Base-by-base conservation (phyloP, 2,329 filamentous ascomycete species). In the Xylariales sp. region DNA sequence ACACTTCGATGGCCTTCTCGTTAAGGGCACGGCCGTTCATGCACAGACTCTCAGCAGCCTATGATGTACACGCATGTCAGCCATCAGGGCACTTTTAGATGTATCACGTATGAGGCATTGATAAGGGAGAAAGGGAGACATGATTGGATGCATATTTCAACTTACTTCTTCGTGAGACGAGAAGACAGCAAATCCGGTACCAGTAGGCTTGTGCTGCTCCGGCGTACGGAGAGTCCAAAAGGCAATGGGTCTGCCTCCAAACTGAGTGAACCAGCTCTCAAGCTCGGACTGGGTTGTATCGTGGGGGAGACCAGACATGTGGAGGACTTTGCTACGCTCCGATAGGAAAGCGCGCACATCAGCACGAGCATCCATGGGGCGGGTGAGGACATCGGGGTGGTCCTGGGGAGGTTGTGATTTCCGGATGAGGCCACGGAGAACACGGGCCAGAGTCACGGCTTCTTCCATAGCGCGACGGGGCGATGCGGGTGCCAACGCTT, bases 241-340 rank as follows among this genome's bases (percentile, higher is more conserved):
- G 15, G 93, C 93, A 67, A 98, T 98, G 20, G 93, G 93, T 29
- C 93, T 86, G 34, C 93, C 93, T 47, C 93, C 93, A 59, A 95
- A 98, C 65, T 98, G 93, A 20, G 93, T 98, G 61, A 97, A 98
- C 93, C 93, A 98, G 67, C 90, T 96, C 70, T 98, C 93, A 17
- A 98, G 77, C 69, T 98, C 93, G 4, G 91, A 97, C 67, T 98
- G 93, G 2, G 93, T 98, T 24, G 93, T 98, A 55, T 98, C 93
- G 61, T 98, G 93, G 30, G 93, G 93, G 37, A 98, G 76, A 33
- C 93, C 93, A 55, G 90, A 95, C 83, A 98, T 91, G 65, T 98
- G 93, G 40, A 98, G 78, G 27, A 98, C 91, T 69, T 98, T 98
- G 73, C 90, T 96, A 44, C 93, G 82, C 69, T 98, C 93, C 3